Conservation (phyloP, 140 eudicot species). For the Senecio squalidus region DNA sequence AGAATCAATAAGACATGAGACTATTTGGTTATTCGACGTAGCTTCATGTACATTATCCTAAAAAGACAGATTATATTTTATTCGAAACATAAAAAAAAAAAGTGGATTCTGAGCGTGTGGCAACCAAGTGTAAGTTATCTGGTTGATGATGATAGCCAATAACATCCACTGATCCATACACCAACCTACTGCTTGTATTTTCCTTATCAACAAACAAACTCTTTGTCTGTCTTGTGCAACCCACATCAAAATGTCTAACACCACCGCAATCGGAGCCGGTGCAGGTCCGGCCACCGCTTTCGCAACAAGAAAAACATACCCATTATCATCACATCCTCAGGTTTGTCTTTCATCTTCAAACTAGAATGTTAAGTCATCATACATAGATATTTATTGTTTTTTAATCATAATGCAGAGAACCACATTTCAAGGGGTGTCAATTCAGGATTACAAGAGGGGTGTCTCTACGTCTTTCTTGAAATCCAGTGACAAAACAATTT, state of each 20-base stretch:
- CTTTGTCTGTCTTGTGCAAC: slow-evolving; percentile 1
- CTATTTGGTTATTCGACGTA: no score
- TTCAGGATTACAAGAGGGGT: slow-evolving; percentile 57
- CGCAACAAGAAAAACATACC: slow-evolving; percentile 26
- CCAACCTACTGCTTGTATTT: slow-evolving; percentile 1
- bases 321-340: slow-evolving; percentile 22
- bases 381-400: not conserved
- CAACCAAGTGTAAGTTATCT: slow-evolving; percentile 30
- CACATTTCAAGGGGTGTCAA: slow-evolving; percentile 62
- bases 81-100: not conserved
- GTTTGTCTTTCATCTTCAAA: not conserved
- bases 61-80: not conserved
- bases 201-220: slow-evolving; percentile 7
- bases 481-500: not conserved
- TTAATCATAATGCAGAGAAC: slow-evolving; percentile 41
- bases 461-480: slow-evolving; percentile 30
- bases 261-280: slow-evolving; percentile 29
- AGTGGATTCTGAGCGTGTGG: slow-evolving; percentile 30
- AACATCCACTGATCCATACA: slow-evolving; percentile 24
- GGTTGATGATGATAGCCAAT: slow-evolving; percentile 16
- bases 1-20: no score
- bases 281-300: slow-evolving; percentile 25
- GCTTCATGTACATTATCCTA: no score
- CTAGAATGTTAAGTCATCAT: no score
- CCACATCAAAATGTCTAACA: slow-evolving; percentile 26